Percentiles rank a stretch among this genome's conserved stretches.
These are phyloP conservation scores for Nakataea oryzae DNA, from an alignment of 2,329 filamentous ascomycete species.

Conservation along the genomic window DNA sequence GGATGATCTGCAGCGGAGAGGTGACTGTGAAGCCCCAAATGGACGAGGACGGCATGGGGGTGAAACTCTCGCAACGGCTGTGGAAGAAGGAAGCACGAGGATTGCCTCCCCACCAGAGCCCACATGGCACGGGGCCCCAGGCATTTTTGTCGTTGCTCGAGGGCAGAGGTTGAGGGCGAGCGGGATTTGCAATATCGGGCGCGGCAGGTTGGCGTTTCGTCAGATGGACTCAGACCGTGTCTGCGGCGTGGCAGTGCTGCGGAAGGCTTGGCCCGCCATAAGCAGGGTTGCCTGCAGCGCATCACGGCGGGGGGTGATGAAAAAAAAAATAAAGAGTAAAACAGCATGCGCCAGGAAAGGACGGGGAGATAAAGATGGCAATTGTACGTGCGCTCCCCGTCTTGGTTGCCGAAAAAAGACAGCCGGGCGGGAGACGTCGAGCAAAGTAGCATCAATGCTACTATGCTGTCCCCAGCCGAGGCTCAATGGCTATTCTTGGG, in stretches of 20 bases:
- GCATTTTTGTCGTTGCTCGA: background rate
- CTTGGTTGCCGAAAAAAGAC: too few species aligned
- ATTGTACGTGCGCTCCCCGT: too few species aligned
- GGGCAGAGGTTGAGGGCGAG: background rate
- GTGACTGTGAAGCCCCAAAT: background rate
- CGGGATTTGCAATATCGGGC: background rate
- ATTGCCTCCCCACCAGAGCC: background rate
- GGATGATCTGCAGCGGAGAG: background rate
- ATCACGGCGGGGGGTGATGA: too few species aligned
- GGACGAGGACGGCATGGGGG: background rate
- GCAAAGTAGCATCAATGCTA: too few species aligned
- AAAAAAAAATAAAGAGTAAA: too few species aligned
- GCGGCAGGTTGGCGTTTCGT: background rate
- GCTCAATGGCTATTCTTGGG: too few species aligned
- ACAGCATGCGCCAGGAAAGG: too few species aligned
- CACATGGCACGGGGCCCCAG: background rate
- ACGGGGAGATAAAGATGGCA: too few species aligned
- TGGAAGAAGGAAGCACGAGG: background rate
- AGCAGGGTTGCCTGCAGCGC: too few species aligned
- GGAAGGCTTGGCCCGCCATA: background rate
- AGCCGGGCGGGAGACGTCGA: too few species aligned
- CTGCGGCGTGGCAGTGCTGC: background rate
- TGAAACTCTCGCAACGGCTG: background rate
- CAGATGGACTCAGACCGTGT: background rate
- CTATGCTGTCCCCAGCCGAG: too few species aligned